Percentiles rank a stretch among this genome's conserved stretches.
Evolutionary conservation across 306 rosid species (phyloP).

Genomic region (Acacia crassicarpa): DNA sequence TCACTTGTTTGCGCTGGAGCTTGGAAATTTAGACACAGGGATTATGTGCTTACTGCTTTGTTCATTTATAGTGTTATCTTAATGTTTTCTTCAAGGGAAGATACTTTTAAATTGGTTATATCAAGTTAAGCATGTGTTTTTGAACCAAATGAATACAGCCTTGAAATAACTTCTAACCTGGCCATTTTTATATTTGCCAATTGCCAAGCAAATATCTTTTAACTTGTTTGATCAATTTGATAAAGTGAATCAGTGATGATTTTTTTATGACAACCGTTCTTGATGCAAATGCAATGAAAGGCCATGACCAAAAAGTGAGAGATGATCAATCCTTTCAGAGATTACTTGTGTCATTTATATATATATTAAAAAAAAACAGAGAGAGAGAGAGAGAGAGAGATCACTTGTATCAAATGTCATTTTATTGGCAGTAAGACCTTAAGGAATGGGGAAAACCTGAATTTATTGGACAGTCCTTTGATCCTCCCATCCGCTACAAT

Average conservation of each 20-base stretch:
- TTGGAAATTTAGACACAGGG: background rate
- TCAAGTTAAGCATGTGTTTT: background rate
- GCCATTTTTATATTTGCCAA: background rate
- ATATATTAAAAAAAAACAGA: too few relatives aligned
- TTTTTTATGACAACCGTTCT: background rate
- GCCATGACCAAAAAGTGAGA: background rate
- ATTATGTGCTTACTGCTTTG: background rate
- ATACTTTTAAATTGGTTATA: constrained; percentile 8
- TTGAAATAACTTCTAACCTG: background rate
- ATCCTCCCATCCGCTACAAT: too few relatives aligned
- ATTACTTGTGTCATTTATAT: too few relatives aligned
- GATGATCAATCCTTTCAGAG: background rate
- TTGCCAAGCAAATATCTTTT: too few relatives aligned
- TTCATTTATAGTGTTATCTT: background rate
- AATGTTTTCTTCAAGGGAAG: background rate
- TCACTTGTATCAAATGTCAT: constrained; percentile 58
- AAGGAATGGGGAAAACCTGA: constrained; percentile 35
- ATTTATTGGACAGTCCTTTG: too few relatives aligned
- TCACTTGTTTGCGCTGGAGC: background rate
- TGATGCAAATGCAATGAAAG: background rate
- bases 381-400: too few relatives aligned
- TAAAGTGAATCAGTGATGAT: background rate
- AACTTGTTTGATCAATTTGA: background rate
- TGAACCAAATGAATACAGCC: background rate
- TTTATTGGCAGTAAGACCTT: constrained; percentile 49